Conservation (phyloP, 257 asterid genomes). For the Knoxia roxburghii region DNA sequence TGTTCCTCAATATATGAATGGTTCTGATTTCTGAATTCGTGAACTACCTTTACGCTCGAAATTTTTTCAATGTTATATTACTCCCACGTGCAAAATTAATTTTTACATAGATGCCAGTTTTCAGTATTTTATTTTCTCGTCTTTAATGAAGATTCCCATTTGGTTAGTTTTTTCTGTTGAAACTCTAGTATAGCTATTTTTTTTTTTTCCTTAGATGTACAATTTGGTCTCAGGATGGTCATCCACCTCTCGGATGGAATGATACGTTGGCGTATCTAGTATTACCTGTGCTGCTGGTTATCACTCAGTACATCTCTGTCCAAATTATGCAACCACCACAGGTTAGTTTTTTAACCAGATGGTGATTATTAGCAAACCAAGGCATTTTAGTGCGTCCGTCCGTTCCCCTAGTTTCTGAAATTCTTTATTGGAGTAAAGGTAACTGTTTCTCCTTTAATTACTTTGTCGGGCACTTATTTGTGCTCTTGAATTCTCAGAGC, state of each 20-base stretch:
- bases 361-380: neutral
- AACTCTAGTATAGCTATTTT: slow-evolving; percentile 2
- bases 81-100: neutral
- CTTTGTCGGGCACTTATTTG: slow-evolving; percentile 7
- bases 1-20: slow-evolving; percentile 15
- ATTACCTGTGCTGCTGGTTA: slow-evolving; percentile 72
- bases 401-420: too few species aligned
- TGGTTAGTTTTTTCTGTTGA: neutral
- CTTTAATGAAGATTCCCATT: neutral
- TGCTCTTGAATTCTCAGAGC: slow-evolving; percentile 47
- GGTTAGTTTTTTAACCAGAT: slow-evolving; percentile 36
- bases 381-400: neutral
- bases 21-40: slow-evolving; percentile 2
- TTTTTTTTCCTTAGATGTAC: slow-evolving; percentile 10
- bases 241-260: slow-evolving; percentile 97
- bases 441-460: neutral
- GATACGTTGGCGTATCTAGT: slow-evolving; percentile 93
- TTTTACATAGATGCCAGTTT: neutral
- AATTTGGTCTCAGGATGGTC: slow-evolving; percentile 66
- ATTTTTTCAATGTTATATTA: neutral
- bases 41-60: neutral
- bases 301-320: slow-evolving; percentile 73
- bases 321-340: slow-evolving; percentile 93
- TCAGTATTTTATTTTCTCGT: neutral
- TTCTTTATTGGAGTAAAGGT: neutral